A percentile compares a stretch with the other conserved stretches of the same genome.
Evolutionary conservation across 2,329 filamentous ascomycete species (phyloP).

Genomic region (Aspergillus novoparasiticus): DNA sequence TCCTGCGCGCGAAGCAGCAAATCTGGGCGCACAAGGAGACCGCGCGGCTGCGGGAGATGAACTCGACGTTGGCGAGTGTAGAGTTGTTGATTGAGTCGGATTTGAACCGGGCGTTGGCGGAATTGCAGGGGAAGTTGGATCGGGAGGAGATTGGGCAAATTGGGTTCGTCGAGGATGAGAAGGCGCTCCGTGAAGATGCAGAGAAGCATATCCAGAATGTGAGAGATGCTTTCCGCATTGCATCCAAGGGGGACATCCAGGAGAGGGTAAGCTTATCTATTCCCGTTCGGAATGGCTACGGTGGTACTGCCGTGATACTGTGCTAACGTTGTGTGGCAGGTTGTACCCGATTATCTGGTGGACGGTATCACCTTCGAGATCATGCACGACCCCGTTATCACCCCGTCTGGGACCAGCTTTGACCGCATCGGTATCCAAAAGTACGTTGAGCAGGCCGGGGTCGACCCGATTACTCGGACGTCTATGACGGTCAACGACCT

Average conservation of each 20-base stretch:
- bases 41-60: conserved; percentile 48
- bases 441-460: conserved; percentile 73
- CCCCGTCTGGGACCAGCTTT: conserved; percentile 84
- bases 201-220: conserved; percentile 51
- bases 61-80: conserved; percentile 42
- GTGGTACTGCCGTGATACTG: background rate
- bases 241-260: conserved; percentile 43
- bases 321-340: conserved; percentile 28
- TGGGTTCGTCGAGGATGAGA: conserved; percentile 69
- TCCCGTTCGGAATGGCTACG: background rate
- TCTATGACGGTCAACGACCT: conserved; percentile 70
- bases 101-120: conserved; percentile 38
- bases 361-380: conserved; percentile 54
- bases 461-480: conserved; percentile 83
- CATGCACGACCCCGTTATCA: conserved; percentile 55
- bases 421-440: conserved; percentile 84
- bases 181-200: conserved; percentile 55
- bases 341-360: conserved; percentile 52
- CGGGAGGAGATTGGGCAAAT: conserved; percentile 55
- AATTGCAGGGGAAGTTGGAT: conserved; percentile 38
- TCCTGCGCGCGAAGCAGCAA: conserved; percentile 80
- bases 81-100: conserved; percentile 46
- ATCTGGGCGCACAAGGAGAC: conserved; percentile 77
- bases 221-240: conserved; percentile 46
- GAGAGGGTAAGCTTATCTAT: conserved; percentile 41